Conservation (phyloP, 176 grass and related monocot genomes). For the Zea luxurians region DNA sequence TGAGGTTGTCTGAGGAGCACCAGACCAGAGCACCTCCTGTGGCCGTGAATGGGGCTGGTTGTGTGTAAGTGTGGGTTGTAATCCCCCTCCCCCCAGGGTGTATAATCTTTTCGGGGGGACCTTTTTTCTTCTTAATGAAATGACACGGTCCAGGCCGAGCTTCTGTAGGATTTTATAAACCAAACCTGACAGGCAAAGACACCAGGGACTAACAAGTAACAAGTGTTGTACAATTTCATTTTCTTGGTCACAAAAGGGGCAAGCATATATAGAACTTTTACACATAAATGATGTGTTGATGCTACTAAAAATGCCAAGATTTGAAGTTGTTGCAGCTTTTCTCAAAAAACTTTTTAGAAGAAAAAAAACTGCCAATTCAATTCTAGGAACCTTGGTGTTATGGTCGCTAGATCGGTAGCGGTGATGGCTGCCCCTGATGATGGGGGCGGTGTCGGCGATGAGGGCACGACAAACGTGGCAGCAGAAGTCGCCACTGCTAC, state of each 20-base stretch:
- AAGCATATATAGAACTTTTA: conserved; percentile 5
- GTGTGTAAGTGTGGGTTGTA: no score
- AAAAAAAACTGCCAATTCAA: background rate
- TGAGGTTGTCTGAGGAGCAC: background rate
- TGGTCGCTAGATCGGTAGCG: no score
- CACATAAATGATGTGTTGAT: conserved; percentile 8
- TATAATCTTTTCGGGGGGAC: no score
- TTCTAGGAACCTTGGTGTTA: background rate
- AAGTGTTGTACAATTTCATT: background rate
- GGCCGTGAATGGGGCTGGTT: no score
- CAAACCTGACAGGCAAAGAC: background rate
- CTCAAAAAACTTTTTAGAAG: background rate
- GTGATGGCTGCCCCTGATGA: no score
- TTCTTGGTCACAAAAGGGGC: background rate
- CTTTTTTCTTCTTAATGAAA: no score
- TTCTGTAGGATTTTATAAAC: background rate
- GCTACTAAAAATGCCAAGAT: background rate
- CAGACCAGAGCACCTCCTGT: no score
- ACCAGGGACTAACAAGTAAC: background rate
- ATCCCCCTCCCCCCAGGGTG: no score
- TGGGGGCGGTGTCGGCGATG: no score
- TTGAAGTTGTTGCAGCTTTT: background rate
- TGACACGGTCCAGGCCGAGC: background rate
- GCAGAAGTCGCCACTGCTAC: no score
- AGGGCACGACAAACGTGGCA: no score